Evolutionary conservation across 495 filamentous ascomycete species (phyloP), one percentile per base, ranked within the genome.

Genomic region (Terfezia claveryi): DNA sequence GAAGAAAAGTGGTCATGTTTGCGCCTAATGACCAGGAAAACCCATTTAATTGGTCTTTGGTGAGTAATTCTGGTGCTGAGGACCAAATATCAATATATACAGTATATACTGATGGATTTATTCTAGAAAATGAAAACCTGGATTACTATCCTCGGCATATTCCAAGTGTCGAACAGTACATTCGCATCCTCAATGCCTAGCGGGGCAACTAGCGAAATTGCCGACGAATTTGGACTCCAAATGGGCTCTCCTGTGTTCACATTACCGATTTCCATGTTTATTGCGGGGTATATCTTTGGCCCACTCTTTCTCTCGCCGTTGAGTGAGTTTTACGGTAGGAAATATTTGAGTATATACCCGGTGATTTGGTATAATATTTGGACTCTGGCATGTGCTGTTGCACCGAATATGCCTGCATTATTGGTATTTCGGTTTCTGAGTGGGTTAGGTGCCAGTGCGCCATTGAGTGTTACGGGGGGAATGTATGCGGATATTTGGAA

Each of bases 401-500:
- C 73, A 10, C 71, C 71, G 1, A 76, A 74, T 52, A 65, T 78
- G 12, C 73, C 58, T 1, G 67, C 64, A 16, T 61, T 78, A 23
- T 61, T 77, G 2, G 71, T 72, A 7, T 72, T 73, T 36, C 63
- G 75, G 10, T 76, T 77, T 56, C 55, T 77, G 14, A 66, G 71
- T 0, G 75, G 75, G 27, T 73, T 71, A 7, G 74, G 74, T 50
- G 74, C 72, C 10, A 69, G 67, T 37, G 73, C 74, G 1, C 68
- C 74, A 4, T 62, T 77, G 23, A 71, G 66, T 37, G 74, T 74
- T 53, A 59, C 66, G 16, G 72, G 72, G 0, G 75, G 73, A 4
- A 64, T 73, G 6, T 58, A 77, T 12, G 74, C 72, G n/a, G 75
- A 78, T 63, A 53, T 78, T 27, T 77, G 73, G 74, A 52, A 57